phyloP scores from a whole-genome alignment of 768 basidiomycete genomes.

The Cytidiella melzeri region DNA sequence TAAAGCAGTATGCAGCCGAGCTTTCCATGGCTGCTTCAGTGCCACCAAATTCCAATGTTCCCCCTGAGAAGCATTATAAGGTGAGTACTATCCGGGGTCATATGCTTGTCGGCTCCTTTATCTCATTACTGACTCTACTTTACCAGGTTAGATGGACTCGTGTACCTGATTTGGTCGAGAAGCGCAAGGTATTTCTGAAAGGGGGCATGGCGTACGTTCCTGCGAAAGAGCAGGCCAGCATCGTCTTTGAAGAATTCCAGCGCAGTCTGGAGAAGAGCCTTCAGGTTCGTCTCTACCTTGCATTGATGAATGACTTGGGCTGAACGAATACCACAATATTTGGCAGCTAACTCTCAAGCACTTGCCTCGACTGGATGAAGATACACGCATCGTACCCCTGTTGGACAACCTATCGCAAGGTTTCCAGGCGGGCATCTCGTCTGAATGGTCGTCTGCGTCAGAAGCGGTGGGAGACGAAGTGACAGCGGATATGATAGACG shows the following conservation, averaged over 20 bases:
- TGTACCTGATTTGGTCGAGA: conserved; percentile 87
- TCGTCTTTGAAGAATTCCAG: conserved; percentile 85
- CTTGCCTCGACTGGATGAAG: conserved; percentile 90
- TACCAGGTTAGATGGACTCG: conserved; percentile 90
- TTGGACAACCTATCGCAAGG: conserved; percentile 90
- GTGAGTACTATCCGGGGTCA: conserved; percentile 34
- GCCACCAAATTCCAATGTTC: no score
- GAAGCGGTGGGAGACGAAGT: conserved; percentile 57
- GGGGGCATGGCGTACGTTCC: conserved; percentile 90
- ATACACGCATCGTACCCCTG: conserved; percentile 83
- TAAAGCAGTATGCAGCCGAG: conserved; percentile 37
- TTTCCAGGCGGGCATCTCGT: conserved; percentile 85
- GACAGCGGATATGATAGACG: conserved; percentile 92
- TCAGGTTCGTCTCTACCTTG: conserved; percentile 44
- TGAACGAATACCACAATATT: no score
- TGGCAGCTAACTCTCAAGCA: conserved; percentile 74
- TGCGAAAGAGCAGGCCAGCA: conserved; percentile 66
- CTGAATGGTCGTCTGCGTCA: conserved; percentile 64
- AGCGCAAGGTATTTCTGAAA: conserved; percentile 69
- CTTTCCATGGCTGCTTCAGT: conserved; percentile 43
- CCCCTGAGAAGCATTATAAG: conserved; percentile 67
- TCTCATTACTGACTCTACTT: background rate
- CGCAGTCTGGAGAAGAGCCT: conserved; percentile 64
- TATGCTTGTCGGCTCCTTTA: background rate
- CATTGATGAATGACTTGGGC: no score